phyloP scores from a whole-genome alignment of 257 asterid species.

The Solanum tacnaense region DNA sequence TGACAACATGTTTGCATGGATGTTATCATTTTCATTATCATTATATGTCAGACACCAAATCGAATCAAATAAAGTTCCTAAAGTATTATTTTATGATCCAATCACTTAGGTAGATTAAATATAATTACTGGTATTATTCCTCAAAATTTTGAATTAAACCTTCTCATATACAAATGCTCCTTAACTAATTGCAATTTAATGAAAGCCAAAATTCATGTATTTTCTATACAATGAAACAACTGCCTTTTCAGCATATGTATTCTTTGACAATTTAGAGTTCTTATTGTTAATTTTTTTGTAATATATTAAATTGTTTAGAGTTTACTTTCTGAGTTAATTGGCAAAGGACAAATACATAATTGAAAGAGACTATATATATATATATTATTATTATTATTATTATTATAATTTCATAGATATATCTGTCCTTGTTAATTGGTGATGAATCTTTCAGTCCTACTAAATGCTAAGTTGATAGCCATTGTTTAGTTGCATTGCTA shows the following conservation, averaged over 20 bases:
- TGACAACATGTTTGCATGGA: neutral
- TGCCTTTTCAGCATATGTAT: neutral
- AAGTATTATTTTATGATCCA: neutral
- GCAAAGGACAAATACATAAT: no score
- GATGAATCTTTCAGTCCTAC: neutral
- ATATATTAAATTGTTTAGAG: no score
- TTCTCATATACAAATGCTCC: neutral
- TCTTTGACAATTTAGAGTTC: neutral
- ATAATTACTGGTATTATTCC: neutral
- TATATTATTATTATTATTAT: no score
- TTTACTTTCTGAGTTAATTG: no score
- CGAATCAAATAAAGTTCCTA: neutral
- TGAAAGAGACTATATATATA: no score
- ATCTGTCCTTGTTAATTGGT: no score
- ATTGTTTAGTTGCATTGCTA: neutral
- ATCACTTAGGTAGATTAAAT: neutral
- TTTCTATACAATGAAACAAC: neutral
- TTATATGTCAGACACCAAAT: neutral
- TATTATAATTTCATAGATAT: no score
- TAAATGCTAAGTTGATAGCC: neutral
- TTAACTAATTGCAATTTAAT: neutral
- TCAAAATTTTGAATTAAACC: neutral
- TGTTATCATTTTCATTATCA: neutral
- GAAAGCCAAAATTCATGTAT: neutral
- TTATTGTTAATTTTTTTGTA: no score